These are phyloP conservation scores for Curvularia sp. DNA, from an alignment of 2,329 filamentous ascomycete genomes.

Conservation along the genomic window DNA sequence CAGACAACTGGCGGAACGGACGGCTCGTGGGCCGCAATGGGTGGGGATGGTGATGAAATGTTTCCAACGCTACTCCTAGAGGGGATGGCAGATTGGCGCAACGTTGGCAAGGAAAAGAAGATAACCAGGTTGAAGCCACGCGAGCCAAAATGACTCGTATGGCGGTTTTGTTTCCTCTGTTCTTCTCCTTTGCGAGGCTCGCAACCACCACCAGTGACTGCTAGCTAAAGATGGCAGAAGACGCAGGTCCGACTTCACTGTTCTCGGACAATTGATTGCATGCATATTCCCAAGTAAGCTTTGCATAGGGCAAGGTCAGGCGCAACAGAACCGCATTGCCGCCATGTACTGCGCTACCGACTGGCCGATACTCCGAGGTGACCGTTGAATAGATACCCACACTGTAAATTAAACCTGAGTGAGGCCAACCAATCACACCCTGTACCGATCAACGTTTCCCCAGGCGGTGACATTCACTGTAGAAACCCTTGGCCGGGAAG, in stretches of 20 bases:
- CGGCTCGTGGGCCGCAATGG: constrained; percentile 1
- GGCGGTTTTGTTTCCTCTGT: background rate
- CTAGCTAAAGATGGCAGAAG: background rate
- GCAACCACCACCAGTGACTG: background rate
- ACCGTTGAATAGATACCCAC: background rate
- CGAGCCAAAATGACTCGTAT: background rate
- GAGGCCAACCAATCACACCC: background rate
- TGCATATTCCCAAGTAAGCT: background rate
- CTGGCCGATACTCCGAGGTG: constrained; percentile 2
- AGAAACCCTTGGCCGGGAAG: background rate
- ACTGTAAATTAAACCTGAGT: background rate
- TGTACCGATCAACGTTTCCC: background rate
- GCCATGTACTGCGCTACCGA: background rate
- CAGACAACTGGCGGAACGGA: background rate
- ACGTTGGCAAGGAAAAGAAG: background rate
- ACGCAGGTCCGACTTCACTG: background rate
- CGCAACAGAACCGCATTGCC: background rate
- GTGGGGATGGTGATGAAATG: background rate
- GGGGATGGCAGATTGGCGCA: background rate
- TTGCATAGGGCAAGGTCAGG: background rate
- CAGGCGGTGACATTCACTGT: background rate
- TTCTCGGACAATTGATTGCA: background rate
- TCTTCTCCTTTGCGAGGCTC: background rate
- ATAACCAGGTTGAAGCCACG: background rate
- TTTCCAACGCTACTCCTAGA: background rate